Evolutionary conservation across 441 rosid species (phyloP), one percentile per base, ranked within the genome.

Genomic region (Adansonia grandidieri): DNA sequence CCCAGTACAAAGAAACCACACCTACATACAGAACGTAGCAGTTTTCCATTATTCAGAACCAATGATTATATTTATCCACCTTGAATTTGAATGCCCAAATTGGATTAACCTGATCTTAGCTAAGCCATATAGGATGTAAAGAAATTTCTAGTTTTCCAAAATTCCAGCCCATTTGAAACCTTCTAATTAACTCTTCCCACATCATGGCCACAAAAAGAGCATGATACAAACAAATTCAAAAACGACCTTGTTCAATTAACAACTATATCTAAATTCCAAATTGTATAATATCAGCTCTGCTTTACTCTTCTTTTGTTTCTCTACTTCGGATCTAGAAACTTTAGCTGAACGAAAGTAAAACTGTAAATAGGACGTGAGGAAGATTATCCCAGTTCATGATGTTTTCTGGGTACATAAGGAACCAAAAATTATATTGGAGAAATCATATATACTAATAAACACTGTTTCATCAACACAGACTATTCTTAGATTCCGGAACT

Each of bases 381-480:
- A 42, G 53, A 57, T 73, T 66, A 73, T 6, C 76, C 19, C 10
- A 40, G n/a, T 10, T 2, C 51, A 56, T 9, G 51, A 1, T 17
- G 51, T 20, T 73, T 56, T 56, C 65, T 17, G 65, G 53, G 48
- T 37, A 71, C 32, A 32, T 5, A 71, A 54, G 63, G 28, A 54
- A 32, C 28, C 48, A 71, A 32, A 24, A 47, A 11, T 69, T 10
- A 20, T 37, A 44, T 58, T 1, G 42, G 48, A 48, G 19, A 9
- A 15, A 71, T 5, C 24, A 60, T 56, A 17, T 48, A 79, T 67
- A 48, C 40, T 47, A 5, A 54, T 54, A 82, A 48, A 20, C 75
- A 69, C 84, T 78, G 79, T 75, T 75, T 77, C 80, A 81, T 78
- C 81, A 37, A 77, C 32, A 22, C 58, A 56, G 17, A 77, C 19